Percentiles rank a stretch among this genome's conserved stretches.
Evolutionary conservation across 1,139 yeast genomes (phyloP).

Genomic region (Hemisphaericaspora xylofermentans): DNA sequence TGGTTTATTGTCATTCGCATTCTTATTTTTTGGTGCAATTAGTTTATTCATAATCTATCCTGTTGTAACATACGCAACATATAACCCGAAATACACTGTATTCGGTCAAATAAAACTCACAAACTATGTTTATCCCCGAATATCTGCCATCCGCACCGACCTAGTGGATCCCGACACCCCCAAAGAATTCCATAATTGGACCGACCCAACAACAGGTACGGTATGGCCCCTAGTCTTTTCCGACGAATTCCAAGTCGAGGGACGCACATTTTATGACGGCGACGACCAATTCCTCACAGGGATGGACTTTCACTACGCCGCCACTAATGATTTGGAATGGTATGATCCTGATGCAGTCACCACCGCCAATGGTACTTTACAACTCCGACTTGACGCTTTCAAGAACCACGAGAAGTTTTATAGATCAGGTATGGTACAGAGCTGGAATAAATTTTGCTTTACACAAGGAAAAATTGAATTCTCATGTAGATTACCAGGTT

Average conservation of each 20-base stretch:
- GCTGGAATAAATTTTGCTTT: constrained; percentile 81
- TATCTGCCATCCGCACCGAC: constrained; percentile 59
- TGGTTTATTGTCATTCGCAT: constrained; percentile 51
- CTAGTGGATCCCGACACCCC: constrained; percentile 85
- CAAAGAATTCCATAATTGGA: constrained; percentile 34
- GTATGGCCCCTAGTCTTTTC: constrained; percentile 71
- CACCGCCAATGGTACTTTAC: constrained; percentile 65
- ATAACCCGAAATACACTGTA: constrained; percentile 23
- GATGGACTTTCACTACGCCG: constrained; percentile 72
- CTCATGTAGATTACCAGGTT: constrained; percentile 71
- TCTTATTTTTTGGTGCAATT: constrained; percentile 60
- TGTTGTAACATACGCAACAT: constrained; percentile 60
- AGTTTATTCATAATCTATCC: constrained; percentile 71
- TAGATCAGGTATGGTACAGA: constrained; percentile 83
- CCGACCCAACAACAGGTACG: constrained; percentile 54
- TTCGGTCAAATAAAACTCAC: constrained; percentile 47
- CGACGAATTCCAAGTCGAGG: constrained; percentile 80
- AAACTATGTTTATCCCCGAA: constrained; percentile 56
- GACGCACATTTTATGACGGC: constrained; percentile 77
- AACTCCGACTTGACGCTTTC: constrained; percentile 67
- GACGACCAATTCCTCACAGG: constrained; percentile 86
- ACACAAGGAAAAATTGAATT: constrained; percentile 73
- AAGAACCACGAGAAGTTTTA: constrained; percentile 69
- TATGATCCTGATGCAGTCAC: constrained; percentile 78
- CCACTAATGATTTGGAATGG: constrained; percentile 85